phyloP scores from a whole-genome alignment of 805 yeast genomes.

The Diddensiella transvaalensis region DNA sequence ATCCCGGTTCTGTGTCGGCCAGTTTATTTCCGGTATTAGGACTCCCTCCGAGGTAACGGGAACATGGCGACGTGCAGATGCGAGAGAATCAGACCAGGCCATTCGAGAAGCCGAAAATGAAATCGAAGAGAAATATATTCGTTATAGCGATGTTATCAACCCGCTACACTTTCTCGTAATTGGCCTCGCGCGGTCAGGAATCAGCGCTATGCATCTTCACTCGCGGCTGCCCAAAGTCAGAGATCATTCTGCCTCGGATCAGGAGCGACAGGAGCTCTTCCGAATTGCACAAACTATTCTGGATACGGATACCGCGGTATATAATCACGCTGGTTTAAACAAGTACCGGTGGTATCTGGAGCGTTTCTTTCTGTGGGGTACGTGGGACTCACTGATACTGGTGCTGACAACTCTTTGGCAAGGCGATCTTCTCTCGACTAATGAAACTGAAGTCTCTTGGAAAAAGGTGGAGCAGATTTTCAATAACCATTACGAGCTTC shows the following conservation, averaged over 20 bases:
- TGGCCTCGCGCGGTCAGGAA: constrained; percentile 3
- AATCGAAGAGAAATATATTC: constrained; percentile 4
- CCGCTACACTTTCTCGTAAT: constrained; percentile 2
- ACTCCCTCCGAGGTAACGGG: neutral
- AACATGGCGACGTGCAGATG: neutral
- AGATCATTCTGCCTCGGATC: neutral
- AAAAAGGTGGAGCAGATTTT: neutral
- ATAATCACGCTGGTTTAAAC: neutral
- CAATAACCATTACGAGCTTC: neutral
- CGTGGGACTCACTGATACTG: neutral
- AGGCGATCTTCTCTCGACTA: neutral
- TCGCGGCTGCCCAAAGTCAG: neutral
- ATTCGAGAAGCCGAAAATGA: neutral
- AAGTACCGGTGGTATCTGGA: neutral
- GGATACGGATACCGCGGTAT: neutral
- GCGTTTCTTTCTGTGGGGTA: neutral
- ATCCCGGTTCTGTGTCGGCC: neutral
- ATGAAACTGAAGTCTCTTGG: neutral
- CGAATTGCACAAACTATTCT: neutral
- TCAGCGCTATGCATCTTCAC: constrained; percentile 2
- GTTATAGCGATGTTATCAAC: constrained; percentile 3
- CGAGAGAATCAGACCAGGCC: neutral
- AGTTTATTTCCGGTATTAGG: neutral
- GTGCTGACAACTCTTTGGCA: neutral
- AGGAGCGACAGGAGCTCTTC: neutral